Base-by-base conservation (phyloP, 495 filamentous ascomycete genomes). In the Penicillium arizonense region DNA sequence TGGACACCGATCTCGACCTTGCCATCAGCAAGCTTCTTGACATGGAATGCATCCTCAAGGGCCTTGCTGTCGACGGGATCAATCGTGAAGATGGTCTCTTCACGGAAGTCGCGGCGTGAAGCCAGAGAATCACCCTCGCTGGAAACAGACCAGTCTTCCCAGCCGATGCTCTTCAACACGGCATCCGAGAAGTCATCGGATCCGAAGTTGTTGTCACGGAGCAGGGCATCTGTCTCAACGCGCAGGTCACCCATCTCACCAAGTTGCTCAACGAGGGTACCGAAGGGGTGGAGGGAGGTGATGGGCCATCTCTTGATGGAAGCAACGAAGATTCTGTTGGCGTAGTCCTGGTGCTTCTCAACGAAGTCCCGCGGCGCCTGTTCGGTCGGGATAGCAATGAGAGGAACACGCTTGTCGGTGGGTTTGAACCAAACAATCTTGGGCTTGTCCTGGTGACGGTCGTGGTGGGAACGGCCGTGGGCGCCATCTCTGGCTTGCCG, bases 401-500 rank as follows among this genome's bases (percentile, higher is more conserved):
- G 75, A 54, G 95, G 94, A 39, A 98, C 94, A 61, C 94, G 89
- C 80, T 98, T 98, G 71, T 98, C 94, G 1, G 94, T 98, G 49
- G 94, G 94, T 78, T 98, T 98, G 79, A 98, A 98, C 94, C 94
- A 98, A 30, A 98, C 94, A 73, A 98, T 98, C 85, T 98, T 98
- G 35, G 94, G 94, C 73, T 96, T 97, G 47, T 98, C 95, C 68
- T 91, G 91, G 50, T 91, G 85, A 43, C 92, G 86, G 35, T 89
- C 87, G 28, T 88, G 87, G 47, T 95, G 87, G 37, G 84, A 82
- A 47, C 93, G 90, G 47, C 84, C 82, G 48, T 77, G 77, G 47
- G 77, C 77, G 24, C 94, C 94, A 67, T 97, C 95, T 59, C 95
- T 86, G 59, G 91, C 90, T 45, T 87, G 86, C 43, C 94, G 86